Conservation (phyloP, 2,329 filamentous ascomycete genomes). For the Aspergillus sp. region DNA sequence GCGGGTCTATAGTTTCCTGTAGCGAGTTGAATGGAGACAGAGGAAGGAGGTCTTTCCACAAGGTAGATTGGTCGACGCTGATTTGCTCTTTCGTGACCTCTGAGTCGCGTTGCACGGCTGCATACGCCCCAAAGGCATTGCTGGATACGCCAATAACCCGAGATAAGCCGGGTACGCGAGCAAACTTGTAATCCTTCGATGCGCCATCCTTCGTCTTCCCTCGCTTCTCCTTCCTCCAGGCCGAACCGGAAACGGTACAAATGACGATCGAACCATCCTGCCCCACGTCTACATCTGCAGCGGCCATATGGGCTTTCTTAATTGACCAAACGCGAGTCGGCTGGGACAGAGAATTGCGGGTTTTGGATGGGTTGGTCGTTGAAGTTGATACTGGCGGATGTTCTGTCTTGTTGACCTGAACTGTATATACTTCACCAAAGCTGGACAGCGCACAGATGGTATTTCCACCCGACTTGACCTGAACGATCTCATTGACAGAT, state of each 20-base stretch:
- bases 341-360: constrained; percentile 74
- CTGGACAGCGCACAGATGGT: constrained; percentile 86
- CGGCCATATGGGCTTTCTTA: constrained; percentile 79
- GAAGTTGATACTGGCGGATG: constrained; percentile 64
- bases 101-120: constrained; percentile 80
- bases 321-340: constrained; percentile 87
- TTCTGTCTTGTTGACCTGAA: constrained; percentile 72
- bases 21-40: constrained; percentile 70
- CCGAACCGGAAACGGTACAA: constrained; percentile 86
- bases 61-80: constrained; percentile 62
- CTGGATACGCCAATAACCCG: constrained; percentile 81
- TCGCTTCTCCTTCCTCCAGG: constrained; percentile 86
- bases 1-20: constrained; percentile 44
- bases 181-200: constrained; percentile 92
- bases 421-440: constrained; percentile 83
- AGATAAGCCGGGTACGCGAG: constrained; percentile 83
- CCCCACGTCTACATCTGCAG: constrained; percentile 81
- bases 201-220: constrained; percentile 74
- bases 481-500: constrained; percentile 67
- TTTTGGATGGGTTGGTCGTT: constrained; percentile 90
- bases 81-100: constrained; percentile 76
- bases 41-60: constrained; percentile 73
- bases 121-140: constrained; percentile 87
- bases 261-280: constrained; percentile 95
- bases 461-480: constrained; percentile 81